Evolutionary conservation across 352 stramenopile species (phyloP), one percentile per base, ranked within the genome.

Genomic region (Globisporangium carolinianum): DNA sequence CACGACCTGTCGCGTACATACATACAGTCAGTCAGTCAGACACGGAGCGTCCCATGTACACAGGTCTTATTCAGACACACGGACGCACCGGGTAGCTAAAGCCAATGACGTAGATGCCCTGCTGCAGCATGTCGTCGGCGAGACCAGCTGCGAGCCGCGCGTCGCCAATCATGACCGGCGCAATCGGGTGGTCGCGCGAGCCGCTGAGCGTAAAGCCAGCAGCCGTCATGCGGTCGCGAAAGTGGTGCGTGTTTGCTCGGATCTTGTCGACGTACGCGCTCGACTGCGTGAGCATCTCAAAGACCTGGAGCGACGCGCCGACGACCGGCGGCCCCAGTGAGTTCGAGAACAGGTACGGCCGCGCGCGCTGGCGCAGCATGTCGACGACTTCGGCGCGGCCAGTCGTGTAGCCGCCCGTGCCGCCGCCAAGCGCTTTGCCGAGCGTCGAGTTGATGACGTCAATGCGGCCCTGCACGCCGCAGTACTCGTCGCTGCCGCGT

Each of bases 371-470:
- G 50, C 89, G 85, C 49, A 98, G 60, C 24, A 97, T 69, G 58
- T 97, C 91, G n/a, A 98, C 83, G 39, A 98, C 68, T 51, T 96
- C 86, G 70, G 96, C 79, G 51, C 81, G 73, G 7, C 82, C 91
- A 1, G 83, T 95, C 1, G 91, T 97, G 84, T 98, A 98, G 42
- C 92, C 92, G 17, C 92, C 92, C 0, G 91, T 98, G 67, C 86
- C 90, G 47, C 93, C 93, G 12, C 93, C 93, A 4, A 98, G 75
- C 38, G 90, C 93, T 73, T 98, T 98, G 51, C 93, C 93, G 14
- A 98, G 67, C 39, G 93, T 98, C 58, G 88, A 97, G 80, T 96
- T 98, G 70, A 98, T 97, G 32, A 98, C 82, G 61, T 97, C 91
- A 38, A 97, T 84, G 53, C 89, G 77, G 17, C 89, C 91, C 46